Conservation (phyloP, 495 filamentous ascomycete species). For the Penicillium paradoxum region DNA sequence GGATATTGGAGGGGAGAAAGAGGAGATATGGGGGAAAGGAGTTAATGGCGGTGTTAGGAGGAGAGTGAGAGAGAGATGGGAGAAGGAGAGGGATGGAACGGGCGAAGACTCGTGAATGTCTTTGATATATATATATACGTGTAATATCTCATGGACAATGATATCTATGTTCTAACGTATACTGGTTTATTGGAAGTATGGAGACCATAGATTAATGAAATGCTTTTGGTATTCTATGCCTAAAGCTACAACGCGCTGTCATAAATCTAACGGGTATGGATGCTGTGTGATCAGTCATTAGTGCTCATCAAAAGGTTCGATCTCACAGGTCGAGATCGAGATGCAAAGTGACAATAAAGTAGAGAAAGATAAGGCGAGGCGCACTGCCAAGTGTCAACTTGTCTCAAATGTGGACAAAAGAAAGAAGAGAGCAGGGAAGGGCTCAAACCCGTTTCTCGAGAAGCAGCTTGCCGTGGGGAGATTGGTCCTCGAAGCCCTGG, state of each 20-base stretch:
- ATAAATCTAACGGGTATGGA: constrained; percentile 32
- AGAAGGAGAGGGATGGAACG: constrained; percentile 24
- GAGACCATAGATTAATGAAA: not conserved
- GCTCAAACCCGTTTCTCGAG: constrained; percentile 50
- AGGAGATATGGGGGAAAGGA: constrained; percentile 45
- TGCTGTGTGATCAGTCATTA: constrained; percentile 31
- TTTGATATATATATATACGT: not conserved
- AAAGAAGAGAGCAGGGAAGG: constrained; percentile 12
- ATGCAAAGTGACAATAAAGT: constrained; percentile 7
- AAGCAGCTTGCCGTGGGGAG: constrained; percentile 55
- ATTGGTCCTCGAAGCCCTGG: constrained; percentile 56
- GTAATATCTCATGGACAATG: not conserved
- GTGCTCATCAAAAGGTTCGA: constrained; percentile 20
- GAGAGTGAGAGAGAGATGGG: constrained; percentile 43
- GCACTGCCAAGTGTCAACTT: constrained; percentile 16
- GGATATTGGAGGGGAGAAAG: constrained; percentile 23
- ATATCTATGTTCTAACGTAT: not conserved
- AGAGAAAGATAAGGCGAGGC: not conserved
- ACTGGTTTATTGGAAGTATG: not conserved
- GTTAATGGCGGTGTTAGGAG: constrained; percentile 43
- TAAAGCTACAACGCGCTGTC: constrained; percentile 25
- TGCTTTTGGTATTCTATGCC: constrained; percentile 19
- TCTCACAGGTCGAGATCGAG: constrained; percentile 8
- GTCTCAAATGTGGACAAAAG: constrained; percentile 8
- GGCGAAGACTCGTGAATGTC: not conserved